Conservation (phyloP, 441 rosid genomes). For the Croton setiger region DNA sequence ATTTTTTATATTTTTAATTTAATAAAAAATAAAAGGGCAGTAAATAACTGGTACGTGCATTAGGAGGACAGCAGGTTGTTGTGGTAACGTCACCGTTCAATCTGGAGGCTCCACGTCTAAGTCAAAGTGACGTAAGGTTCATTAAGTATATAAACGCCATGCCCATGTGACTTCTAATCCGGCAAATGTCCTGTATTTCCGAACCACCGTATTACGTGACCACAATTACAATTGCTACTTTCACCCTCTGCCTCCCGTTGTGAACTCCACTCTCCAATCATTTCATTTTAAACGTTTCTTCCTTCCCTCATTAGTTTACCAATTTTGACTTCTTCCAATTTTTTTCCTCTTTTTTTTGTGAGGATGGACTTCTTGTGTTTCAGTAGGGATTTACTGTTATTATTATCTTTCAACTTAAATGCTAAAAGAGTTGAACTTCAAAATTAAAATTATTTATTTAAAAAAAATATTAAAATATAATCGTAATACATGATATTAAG, state of each 20-base stretch:
- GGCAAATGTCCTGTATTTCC: conserved; percentile 26
- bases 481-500: too few relatives aligned
- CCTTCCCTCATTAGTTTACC: not conserved
- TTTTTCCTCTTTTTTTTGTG: too few relatives aligned
- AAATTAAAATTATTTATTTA: too few relatives aligned
- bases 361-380: too few relatives aligned
- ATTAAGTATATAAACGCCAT: not conserved
- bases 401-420: too few relatives aligned
- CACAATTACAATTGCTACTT: not conserved
- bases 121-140: conserved; percentile 29
- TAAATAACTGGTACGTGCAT: not conserved
- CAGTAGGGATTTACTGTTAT: too few relatives aligned
- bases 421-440: too few relatives aligned
- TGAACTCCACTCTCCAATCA: conserved; percentile 11
- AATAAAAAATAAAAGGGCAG: not conserved
- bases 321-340: too few relatives aligned
- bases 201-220: conserved; percentile 17
- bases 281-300: not conserved
- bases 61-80: not conserved
- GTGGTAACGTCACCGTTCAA: conserved; percentile 14
- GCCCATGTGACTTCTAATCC: conserved; percentile 30
- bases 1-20: not conserved
- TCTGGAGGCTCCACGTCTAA: conserved; percentile 16
- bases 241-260: not conserved
- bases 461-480: too few relatives aligned